These are phyloP conservation scores for Sordaria brevicollis DNA, from an alignment of 495 filamentous ascomycete genomes.

Conservation along the genomic window DNA sequence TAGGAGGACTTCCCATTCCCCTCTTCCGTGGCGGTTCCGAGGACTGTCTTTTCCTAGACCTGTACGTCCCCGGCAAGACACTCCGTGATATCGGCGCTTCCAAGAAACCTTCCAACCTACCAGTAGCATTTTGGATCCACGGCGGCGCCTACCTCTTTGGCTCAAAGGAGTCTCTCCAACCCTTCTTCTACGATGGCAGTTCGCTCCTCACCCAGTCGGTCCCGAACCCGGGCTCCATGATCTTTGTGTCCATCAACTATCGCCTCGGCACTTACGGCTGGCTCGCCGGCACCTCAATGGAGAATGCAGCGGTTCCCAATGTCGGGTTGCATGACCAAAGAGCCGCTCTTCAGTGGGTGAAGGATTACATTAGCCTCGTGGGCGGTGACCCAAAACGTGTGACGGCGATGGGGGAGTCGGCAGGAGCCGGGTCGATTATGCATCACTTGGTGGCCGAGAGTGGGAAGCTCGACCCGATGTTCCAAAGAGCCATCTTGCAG, in stretches of 20 bases:
- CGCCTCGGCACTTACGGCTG: constrained; percentile 47
- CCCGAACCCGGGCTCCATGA: constrained; percentile 24
- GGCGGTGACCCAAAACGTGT: constrained; percentile 53
- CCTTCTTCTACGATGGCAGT: constrained; percentile 22
- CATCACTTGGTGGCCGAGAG: constrained; percentile 56
- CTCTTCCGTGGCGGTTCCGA: constrained; percentile 34
- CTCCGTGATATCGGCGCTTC: background rate
- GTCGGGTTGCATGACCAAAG: constrained; percentile 41
- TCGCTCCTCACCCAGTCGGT: constrained; percentile 36
- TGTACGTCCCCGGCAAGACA: constrained; percentile 23
- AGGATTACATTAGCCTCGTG: constrained; percentile 53
- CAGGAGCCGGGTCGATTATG: constrained; percentile 53
- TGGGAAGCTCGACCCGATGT: constrained; percentile 37
- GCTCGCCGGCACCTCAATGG: constrained; percentile 40
- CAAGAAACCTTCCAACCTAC: constrained; percentile 17
- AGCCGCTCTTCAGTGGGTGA: constrained; percentile 53
- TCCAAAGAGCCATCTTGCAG: constrained; percentile 34
- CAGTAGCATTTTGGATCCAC: constrained; percentile 51
- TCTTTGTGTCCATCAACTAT: constrained; percentile 56
- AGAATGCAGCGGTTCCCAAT: constrained; percentile 36
- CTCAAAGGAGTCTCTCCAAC: constrained; percentile 31
- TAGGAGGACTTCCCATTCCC: constrained; percentile 26
- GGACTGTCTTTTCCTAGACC: constrained; percentile 43
- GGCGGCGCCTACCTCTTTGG: constrained; percentile 50
- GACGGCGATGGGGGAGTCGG: constrained; percentile 60